Conservation (phyloP, 2,329 filamentous ascomycete genomes). For the Chaetomiaceae sp. region DNA sequence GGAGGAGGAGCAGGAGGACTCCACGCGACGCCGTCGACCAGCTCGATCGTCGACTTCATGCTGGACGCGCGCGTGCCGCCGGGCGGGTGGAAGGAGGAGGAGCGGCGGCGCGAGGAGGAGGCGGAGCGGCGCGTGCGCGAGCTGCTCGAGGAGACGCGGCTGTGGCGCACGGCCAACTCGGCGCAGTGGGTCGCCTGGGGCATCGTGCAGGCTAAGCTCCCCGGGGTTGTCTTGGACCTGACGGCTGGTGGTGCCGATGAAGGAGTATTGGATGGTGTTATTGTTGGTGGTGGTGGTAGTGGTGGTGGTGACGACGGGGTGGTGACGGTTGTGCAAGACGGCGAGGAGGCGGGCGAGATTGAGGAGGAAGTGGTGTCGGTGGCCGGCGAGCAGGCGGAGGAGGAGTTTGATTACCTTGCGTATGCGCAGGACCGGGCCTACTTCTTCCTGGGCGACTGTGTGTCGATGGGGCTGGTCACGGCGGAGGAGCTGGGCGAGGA, state of each 20-base stretch:
- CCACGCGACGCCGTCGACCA: conserved; percentile 30
- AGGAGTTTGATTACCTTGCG: conserved; percentile 86
- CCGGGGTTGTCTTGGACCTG: conserved; percentile 48
- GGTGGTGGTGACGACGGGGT: conserved; percentile 39
- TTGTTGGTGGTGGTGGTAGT: conserved; percentile 32
- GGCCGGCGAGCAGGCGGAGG: conserved; percentile 41
- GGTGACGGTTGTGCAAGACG: too few relatives aligned
- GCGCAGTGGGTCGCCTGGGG: conserved; percentile 95
- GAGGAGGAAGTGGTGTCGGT: conserved; percentile 12
- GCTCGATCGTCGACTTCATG: conserved; percentile 65
- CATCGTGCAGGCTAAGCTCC: conserved; percentile 83
- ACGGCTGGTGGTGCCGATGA: conserved; percentile 24
- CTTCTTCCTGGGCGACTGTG: conserved; percentile 91
- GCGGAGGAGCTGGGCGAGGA: conserved; percentile 67
- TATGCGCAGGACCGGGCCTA: conserved; percentile 87
- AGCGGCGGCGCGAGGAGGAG: conserved; percentile 55
- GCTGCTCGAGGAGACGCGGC: conserved; percentile 68
- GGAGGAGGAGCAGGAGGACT: neutral
- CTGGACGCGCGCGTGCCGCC: conserved; percentile 64
- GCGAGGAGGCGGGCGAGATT: neutral
- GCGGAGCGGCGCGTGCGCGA: conserved; percentile 62
- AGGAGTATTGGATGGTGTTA: neutral
- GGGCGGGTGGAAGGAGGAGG: conserved; percentile 53
- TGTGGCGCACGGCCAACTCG: conserved; percentile 85
- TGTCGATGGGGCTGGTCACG: conserved; percentile 68